Conservation (phyloP, 345 rosid genomes). For the Salix purpurea region DNA sequence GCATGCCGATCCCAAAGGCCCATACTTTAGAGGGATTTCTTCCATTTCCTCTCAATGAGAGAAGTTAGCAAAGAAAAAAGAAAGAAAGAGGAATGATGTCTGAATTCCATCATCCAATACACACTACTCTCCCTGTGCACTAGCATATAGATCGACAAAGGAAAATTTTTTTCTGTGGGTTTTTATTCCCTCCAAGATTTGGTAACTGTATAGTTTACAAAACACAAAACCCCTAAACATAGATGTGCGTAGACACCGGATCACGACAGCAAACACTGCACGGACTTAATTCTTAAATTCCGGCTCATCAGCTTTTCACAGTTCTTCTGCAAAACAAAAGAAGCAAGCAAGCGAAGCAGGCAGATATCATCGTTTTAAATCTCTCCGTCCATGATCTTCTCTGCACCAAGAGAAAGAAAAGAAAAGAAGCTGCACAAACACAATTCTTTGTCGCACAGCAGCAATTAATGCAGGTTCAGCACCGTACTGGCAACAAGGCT, state of each 20-base stretch:
- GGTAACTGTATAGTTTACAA: background rate
- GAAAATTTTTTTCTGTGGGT: background rate
- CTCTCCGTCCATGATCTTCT: background rate
- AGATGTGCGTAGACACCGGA: background rate
- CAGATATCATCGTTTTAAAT: background rate
- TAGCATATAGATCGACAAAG: background rate
- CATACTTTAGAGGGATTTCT: background rate
- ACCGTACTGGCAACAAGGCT: background rate
- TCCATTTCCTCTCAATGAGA: background rate
- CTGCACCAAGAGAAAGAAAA: background rate
- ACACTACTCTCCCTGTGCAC: background rate
- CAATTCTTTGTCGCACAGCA: background rate
- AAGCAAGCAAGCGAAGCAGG: background rate
- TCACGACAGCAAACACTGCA: background rate
- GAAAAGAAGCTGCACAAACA: background rate
- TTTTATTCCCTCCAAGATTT: background rate
- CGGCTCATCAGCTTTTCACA: background rate
- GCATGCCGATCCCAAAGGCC: background rate
- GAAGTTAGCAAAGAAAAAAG: background rate
- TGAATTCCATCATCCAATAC: background rate
- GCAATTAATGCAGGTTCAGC: background rate
- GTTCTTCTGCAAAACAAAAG: background rate
- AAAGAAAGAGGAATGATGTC: background rate
- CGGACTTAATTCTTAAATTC: background rate
- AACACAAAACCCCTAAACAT: background rate